A percentile compares a stretch with the other conserved stretches of the same genome.
phyloP scores from a whole-genome alignment of 2,329 filamentous ascomycete genomes.

The Mollisia scopiformis region DNA sequence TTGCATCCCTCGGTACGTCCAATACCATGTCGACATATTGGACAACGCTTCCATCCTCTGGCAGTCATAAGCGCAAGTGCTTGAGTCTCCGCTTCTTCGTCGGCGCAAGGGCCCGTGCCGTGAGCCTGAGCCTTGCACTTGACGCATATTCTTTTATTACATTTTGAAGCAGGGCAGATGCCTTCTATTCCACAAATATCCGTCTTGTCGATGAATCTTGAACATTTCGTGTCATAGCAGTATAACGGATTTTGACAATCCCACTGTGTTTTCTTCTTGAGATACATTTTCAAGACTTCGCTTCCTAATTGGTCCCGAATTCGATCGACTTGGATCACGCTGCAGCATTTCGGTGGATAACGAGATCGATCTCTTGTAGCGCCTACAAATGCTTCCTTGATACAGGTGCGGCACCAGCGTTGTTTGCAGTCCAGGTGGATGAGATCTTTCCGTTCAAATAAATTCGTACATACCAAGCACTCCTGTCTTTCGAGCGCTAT shows the following conservation, averaged over 20 bases:
- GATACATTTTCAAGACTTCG: slow-evolving; percentile 34
- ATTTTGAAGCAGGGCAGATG: not conserved
- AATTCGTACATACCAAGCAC: not conserved
- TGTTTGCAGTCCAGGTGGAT: not conserved
- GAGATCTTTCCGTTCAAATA: not conserved
- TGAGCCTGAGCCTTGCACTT: slow-evolving; percentile 24
- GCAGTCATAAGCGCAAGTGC: not conserved
- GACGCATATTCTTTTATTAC: not conserved
- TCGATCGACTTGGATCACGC: not conserved
- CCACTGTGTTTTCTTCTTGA: slow-evolving; percentile 49
- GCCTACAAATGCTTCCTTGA: not conserved
- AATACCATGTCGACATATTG: not conserved
- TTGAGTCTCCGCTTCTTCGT: not conserved
- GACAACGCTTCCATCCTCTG: not conserved
- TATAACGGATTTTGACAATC: slow-evolving; percentile 50
- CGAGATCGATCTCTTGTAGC: not conserved
- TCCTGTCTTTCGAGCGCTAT: not conserved
- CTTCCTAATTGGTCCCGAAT: not conserved
- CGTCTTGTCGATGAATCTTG: slow-evolving; percentile 43
- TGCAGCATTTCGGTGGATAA: slow-evolving; percentile 3
- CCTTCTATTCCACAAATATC: not conserved
- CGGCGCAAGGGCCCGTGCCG: not conserved
- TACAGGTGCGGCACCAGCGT: not conserved
- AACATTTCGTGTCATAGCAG: slow-evolving; percentile 47
- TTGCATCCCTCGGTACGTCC: not conserved